These are phyloP conservation scores for Komagataella pastoris DNA, from an alignment of 805 yeast species.

Conservation along the genomic window DNA sequence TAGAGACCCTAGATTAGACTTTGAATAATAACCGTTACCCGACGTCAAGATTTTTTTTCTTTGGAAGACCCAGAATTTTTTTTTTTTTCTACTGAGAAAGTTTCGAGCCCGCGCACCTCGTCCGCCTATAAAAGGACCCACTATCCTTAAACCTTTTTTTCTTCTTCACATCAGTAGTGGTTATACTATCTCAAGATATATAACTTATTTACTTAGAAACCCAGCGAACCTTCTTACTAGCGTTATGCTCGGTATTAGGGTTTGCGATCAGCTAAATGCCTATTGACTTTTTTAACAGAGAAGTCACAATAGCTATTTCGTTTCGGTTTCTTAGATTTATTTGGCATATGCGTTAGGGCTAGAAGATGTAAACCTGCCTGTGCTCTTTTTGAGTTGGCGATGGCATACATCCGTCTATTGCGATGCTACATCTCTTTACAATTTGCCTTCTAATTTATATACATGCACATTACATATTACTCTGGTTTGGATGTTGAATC, in stretches of 20 bases:
- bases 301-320: conserved; percentile 63
- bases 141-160: conserved; percentile 12
- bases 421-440: conserved; percentile 31
- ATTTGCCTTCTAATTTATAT: conserved; percentile 1
- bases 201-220: conserved; percentile 38
- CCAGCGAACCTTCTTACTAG: conserved; percentile 24
- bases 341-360: conserved; percentile 22
- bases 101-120: background rate
- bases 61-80: background rate
- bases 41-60: background rate
- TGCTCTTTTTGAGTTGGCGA: conserved; percentile 13
- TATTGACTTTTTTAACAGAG: conserved; percentile 64
- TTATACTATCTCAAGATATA: conserved; percentile 64
- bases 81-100: background rate
- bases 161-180: conserved; percentile 62
- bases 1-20: background rate
- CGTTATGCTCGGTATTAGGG: conserved; percentile 27
- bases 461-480: conserved; percentile 1
- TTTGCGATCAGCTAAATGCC: conserved; percentile 50
- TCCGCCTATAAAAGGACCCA: background rate
- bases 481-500: conserved; percentile 2
- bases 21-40: background rate
- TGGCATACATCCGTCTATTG: conserved; percentile 27
- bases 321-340: conserved; percentile 61
- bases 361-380: conserved; percentile 17